Base-by-base conservation (phyloP, 257 asterid genomes). In the Agastache rugosa region DNA sequence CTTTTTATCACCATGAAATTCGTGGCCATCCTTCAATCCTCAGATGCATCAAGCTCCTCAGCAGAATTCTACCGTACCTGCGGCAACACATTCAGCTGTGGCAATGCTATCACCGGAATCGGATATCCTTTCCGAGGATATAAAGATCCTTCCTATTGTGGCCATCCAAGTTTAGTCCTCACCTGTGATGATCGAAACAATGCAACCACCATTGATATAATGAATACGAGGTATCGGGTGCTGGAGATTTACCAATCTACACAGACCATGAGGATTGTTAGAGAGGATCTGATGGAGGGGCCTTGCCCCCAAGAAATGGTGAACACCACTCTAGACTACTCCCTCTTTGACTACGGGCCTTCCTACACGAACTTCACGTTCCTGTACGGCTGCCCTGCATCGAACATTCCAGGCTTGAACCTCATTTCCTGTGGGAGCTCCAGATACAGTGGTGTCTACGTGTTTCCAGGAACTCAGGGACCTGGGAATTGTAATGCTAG, bases 111-210 rank as follows among this genome's bases (percentile, higher is more conserved):
- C 75, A 77, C 81, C 6, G 63, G 58, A 31, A 58, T 91, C 35
- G 77, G 81, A 41, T 91, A 91, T 63, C 97, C 97, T 17, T 91
- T 91, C 63, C 85, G 92, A 11, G 83, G 79, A 56, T 0, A 6
- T 12, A 1, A 19, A 5, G 91, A 86, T 71, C 93, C 93, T 70
- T 50, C n/a, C 23, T 83, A 76, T 42, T 91, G 96, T 15, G 97
- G 97, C 53, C 88, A 87, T 65, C 97, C 96, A 2, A 83, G 87
- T 42, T 71, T 89, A 16, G 83, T 63, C 3, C 90, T 91, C 41
- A 50, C 35, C 15, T 91, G 97, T 14, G 67, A 85, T 12, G 71
- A 56, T 31, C 69, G 12, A 16, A 31, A 9, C 20, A 77, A 74
- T 7, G 44, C 62, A 2, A 86, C 96, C n/a, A 86, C 83, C 48